phyloP scores from a whole-genome alignment of 2,329 filamentous ascomycete genomes.

The Cercospora sp. region DNA sequence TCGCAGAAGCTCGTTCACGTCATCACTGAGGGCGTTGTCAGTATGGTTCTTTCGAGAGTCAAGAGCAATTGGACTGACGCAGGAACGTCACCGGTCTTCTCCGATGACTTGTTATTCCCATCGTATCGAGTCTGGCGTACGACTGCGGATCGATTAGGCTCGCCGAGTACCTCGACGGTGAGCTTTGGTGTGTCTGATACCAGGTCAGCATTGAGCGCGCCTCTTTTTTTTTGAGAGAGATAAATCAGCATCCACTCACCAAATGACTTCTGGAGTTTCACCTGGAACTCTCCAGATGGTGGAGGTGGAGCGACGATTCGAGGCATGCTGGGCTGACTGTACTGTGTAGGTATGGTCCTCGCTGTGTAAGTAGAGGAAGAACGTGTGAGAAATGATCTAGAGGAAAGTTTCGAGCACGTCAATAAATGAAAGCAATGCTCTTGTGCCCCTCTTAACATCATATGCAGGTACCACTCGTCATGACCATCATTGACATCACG shows the following conservation, averaged over 20 bases:
- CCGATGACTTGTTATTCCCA: constrained; percentile 36
- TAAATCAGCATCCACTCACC: constrained; percentile 25
- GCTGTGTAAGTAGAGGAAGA: not conserved
- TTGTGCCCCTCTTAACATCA: constrained; percentile 11
- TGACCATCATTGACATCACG: constrained; percentile 14
- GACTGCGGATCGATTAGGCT: constrained; percentile 44
- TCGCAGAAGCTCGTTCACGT: constrained; percentile 45
- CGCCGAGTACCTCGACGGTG: constrained; percentile 46
- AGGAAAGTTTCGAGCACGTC: not conserved
- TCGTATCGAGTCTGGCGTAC: constrained; percentile 40
- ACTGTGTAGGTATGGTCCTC: not conserved
- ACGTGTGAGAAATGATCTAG: not conserved
- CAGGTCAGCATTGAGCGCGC: constrained; percentile 19
- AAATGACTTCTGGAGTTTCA: constrained; percentile 39
- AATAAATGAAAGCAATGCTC: not conserved
- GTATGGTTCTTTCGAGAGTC: not conserved
- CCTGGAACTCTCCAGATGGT: constrained; percentile 41
- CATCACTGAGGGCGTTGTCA: constrained; percentile 37
- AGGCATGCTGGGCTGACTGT: constrained; percentile 35
- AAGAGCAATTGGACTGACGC: constrained; percentile 27
- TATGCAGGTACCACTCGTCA: constrained; percentile 14
- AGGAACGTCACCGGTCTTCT: constrained; percentile 45
- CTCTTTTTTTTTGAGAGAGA: not conserved
- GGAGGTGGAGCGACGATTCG: constrained; percentile 39
- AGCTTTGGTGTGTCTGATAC: constrained; percentile 36